A percentile compares a stretch with the other conserved stretches of the same genome.
Evolutionary conservation across 2,329 filamentous ascomycete genomes (phyloP).

Genomic region (Pseudopyrenochaeta lycopersici): DNA sequence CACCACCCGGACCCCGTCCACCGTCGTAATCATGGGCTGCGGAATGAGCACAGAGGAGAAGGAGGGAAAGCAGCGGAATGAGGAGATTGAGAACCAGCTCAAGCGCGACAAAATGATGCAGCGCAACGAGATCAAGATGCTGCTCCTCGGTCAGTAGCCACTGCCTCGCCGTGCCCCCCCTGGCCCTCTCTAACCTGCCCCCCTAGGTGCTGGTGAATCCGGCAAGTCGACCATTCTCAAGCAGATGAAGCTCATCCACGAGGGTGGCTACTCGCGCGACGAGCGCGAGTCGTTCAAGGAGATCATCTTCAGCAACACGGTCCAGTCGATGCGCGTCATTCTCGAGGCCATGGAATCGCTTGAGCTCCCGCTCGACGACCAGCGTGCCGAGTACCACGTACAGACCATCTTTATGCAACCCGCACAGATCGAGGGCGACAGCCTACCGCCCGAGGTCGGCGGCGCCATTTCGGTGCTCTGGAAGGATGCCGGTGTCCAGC

Average conservation of each 20-base stretch:
- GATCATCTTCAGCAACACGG: slow-evolving; percentile 77
- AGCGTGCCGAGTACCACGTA: slow-evolving; percentile 94
- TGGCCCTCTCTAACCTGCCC: slow-evolving; percentile 32
- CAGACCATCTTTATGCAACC: slow-evolving; percentile 99
- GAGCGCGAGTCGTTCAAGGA: slow-evolving; percentile 76
- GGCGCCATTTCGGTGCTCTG: slow-evolving; percentile 91
- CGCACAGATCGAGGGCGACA: slow-evolving; percentile 94
- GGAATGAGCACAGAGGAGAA: slow-evolving; percentile 99
- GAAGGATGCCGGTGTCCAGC: slow-evolving; percentile 91
- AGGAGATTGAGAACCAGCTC: slow-evolving; percentile 99
- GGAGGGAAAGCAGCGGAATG: slow-evolving; percentile 99
- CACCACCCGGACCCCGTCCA: slow-evolving; percentile 13
- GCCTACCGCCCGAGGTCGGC: slow-evolving; percentile 91
- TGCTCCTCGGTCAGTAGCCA: slow-evolving; percentile 82
- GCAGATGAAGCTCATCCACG: slow-evolving; percentile 99
- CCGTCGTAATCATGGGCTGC: slow-evolving; percentile 85
- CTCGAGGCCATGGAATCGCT: slow-evolving; percentile 74
- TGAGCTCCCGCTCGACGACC: slow-evolving; percentile 85
- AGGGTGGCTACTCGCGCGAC: slow-evolving; percentile 97
- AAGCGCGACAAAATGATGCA: slow-evolving; percentile 99
- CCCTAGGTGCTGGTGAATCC: slow-evolving; percentile 91
- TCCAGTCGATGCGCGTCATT: slow-evolving; percentile 75
- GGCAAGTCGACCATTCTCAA: slow-evolving; percentile 95
- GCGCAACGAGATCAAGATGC: slow-evolving; percentile 99
- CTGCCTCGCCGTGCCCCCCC: slow-evolving; percentile 11